A percentile compares a stretch with the other conserved stretches of the same genome.
Conservation (phyloP, 2,329 filamentous ascomycete genomes). For the Claviceps arundinis region DNA sequence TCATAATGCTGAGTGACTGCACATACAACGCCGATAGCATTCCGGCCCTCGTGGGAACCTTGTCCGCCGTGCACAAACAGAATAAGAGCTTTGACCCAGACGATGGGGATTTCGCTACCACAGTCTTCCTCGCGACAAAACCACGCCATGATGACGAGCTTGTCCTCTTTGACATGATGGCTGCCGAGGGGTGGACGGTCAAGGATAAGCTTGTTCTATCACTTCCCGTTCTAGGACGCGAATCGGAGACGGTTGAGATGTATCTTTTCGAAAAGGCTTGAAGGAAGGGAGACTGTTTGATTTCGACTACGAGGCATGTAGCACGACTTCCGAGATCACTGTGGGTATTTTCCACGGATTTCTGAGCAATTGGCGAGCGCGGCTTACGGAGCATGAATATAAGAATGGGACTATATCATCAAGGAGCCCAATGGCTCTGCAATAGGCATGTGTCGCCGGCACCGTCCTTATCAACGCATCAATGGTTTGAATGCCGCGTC, state of each 20-base stretch:
- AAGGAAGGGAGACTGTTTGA: background rate
- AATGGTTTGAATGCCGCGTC: background rate
- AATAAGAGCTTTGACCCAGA: constrained; percentile 16
- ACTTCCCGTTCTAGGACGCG: constrained; percentile 31
- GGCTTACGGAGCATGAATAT: background rate
- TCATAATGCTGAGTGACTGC: constrained; percentile 45
- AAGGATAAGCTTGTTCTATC: constrained; percentile 27
- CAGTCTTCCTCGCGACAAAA: constrained; percentile 42
- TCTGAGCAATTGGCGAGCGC: background rate
- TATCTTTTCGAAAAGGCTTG: constrained; percentile 33
- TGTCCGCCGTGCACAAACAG: constrained; percentile 32
- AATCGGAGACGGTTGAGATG: constrained; percentile 34
- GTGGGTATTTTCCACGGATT: background rate
- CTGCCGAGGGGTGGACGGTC: constrained; percentile 30
- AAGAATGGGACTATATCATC: background rate
- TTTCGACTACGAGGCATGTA: background rate
- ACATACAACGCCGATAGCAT: constrained; percentile 47
- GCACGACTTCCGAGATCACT: background rate
- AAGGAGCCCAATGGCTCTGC: background rate
- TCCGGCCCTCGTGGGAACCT: constrained; percentile 37
- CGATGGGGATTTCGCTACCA: constrained; percentile 18
- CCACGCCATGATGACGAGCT: constrained; percentile 40
- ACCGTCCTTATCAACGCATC: too few relatives aligned
- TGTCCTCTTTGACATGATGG: constrained; percentile 34
- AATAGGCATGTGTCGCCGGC: too few relatives aligned